Evolutionary conservation across 2,329 filamentous ascomycete genomes (phyloP).

Genomic region (Xylaria sp.): DNA sequence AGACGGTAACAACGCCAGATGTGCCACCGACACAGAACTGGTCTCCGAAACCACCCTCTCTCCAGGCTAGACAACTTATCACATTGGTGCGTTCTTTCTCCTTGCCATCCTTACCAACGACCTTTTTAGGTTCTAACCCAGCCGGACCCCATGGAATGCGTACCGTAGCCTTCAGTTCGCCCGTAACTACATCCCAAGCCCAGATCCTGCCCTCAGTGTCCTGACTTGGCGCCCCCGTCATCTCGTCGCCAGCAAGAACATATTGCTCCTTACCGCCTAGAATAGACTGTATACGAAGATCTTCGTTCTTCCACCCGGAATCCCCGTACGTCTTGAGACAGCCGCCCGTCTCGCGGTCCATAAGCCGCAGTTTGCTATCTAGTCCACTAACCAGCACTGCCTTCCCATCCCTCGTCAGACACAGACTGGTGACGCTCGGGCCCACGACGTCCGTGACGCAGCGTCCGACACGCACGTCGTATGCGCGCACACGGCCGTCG

Average conservation of each 20-base stretch:
- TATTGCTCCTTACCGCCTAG: constrained; percentile 80
- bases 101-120: constrained; percentile 68
- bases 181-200: constrained; percentile 87
- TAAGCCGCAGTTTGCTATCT: constrained; percentile 79
- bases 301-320: constrained; percentile 68
- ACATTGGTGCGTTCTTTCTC: constrained; percentile 69
- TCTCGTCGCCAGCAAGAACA: constrained; percentile 84
- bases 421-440: constrained; percentile 78
- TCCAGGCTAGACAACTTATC: constrained; percentile 71
- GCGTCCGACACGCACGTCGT: constrained; percentile 82
- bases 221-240: constrained; percentile 50
- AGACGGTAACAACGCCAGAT: constrained; percentile 72
- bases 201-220: constrained; percentile 68
- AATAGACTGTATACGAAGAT: constrained; percentile 78
- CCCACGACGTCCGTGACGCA: constrained; percentile 77
- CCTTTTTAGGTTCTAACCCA: constrained; percentile 60
- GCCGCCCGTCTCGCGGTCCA: constrained; percentile 80
- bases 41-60: constrained; percentile 69
- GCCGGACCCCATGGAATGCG: constrained; percentile 65
- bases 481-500: constrained; percentile 82
- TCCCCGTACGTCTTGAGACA: constrained; percentile 77
- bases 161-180: constrained; percentile 72
- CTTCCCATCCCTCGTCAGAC: constrained; percentile 75
- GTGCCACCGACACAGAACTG: constrained; percentile 74
- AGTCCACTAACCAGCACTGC: constrained; percentile 79